These are phyloP conservation scores for Penicillium ucsense DNA, from an alignment of 495 filamentous ascomycete genomes.

Conservation along the genomic window DNA sequence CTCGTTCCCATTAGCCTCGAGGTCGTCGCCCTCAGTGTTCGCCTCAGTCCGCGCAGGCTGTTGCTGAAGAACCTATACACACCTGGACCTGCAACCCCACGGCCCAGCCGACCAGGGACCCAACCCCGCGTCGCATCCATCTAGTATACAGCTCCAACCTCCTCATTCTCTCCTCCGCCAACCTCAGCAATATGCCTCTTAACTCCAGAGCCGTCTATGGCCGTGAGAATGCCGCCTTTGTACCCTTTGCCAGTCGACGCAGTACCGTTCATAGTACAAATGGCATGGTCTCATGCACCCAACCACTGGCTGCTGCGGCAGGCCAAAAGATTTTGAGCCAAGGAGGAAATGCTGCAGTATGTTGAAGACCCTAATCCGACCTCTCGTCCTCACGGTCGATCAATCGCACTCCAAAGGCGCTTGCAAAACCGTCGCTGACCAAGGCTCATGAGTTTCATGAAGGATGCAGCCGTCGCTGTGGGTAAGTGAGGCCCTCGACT, in stretches of 20 bases:
- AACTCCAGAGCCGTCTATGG: constrained; percentile 54
- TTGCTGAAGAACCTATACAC: no score
- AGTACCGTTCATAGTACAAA: constrained; percentile 90
- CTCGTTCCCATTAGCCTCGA: no score
- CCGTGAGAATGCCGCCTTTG: constrained; percentile 45
- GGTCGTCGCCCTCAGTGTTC: no score
- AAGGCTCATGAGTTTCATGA: neutral
- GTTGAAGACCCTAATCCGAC: constrained; percentile 14
- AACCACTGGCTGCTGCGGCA: constrained; percentile 82
- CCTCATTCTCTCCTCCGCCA: neutral
- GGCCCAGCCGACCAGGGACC: no score
- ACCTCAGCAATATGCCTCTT: constrained; percentile 40
- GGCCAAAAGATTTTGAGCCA: constrained; percentile 73
- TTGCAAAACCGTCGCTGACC: no score
- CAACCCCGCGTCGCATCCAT: no score
- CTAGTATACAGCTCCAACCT: neutral
- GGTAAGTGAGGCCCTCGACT: constrained; percentile 27
- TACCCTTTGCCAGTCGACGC: constrained; percentile 71
- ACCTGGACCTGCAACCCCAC: no score
- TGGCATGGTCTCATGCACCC: constrained; percentile 85
- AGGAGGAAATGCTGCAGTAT: constrained; percentile 87
- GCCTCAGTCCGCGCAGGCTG: no score
- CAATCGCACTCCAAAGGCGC: no score
- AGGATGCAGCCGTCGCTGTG: constrained; percentile 93
- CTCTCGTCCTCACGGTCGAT: neutral